Evolutionary conservation across 2,329 filamentous ascomycete genomes (phyloP).

Genomic region (Eutypa lata): DNA sequence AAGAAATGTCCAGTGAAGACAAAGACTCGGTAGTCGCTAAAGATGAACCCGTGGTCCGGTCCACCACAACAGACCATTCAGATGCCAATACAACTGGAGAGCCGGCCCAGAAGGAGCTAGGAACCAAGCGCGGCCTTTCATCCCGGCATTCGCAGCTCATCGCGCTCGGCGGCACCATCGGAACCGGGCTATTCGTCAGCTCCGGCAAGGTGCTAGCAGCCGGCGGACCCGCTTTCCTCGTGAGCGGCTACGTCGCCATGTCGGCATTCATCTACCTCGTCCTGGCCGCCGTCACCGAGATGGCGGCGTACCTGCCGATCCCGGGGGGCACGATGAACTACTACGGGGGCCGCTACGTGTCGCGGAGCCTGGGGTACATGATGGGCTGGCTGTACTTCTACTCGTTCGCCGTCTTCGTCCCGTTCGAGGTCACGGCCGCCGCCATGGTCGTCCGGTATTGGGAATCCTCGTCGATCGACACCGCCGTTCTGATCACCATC

Average conservation of each 20-base stretch:
- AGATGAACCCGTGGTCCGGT: too few relatives aligned
- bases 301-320: slow-evolving; percentile 24
- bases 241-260: slow-evolving; percentile 46
- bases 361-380: slow-evolving; percentile 31
- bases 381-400: slow-evolving; percentile 44
- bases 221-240: slow-evolving; percentile 35
- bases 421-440: slow-evolving; percentile 44
- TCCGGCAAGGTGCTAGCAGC: slow-evolving; percentile 27
- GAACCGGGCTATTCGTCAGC: slow-evolving; percentile 45
- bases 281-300: slow-evolving; percentile 40
- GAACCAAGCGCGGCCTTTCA: too few relatives aligned
- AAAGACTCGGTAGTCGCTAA: too few relatives aligned
- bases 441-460: slow-evolving; percentile 43
- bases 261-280: slow-evolving; percentile 54
- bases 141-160: too few relatives aligned
- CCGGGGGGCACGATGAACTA: slow-evolving; percentile 20
- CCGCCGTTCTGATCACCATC: slow-evolving; percentile 43
- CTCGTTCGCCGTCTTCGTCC: slow-evolving; percentile 41
- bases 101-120: too few relatives aligned
- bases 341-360: slow-evolving; percentile 25
- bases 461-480: slow-evolving; percentile 14
- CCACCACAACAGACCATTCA: too few relatives aligned
- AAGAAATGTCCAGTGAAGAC: too few relatives aligned
- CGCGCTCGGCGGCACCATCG: slow-evolving; percentile 12
- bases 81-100: too few relatives aligned